phyloP scores from a whole-genome alignment of 2,329 filamentous ascomycete genomes.

The Penicillium griseofulvum region DNA sequence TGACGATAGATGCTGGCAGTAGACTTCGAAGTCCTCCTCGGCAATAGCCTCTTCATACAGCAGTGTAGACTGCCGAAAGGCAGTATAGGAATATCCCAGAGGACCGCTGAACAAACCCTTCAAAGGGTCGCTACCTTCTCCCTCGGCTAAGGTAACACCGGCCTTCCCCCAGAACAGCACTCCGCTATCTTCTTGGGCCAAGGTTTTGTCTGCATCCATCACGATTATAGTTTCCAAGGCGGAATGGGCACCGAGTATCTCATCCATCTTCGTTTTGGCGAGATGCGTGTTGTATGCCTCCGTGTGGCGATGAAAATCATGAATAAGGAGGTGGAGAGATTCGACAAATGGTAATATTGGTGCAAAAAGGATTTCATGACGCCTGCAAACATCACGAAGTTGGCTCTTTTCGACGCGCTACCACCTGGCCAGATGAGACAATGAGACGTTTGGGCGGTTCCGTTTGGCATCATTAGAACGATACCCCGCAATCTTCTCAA shows the following conservation, averaged over 20 bases:
- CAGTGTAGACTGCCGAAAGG: constrained; percentile 56
- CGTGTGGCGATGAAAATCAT: not conserved
- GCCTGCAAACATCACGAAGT: constrained; percentile 46
- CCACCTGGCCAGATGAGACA: constrained; percentile 48
- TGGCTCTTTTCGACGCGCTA: constrained; percentile 46
- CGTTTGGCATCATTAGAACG: constrained; percentile 40
- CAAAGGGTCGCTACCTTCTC: constrained; percentile 29
- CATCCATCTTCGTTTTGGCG: constrained; percentile 29
- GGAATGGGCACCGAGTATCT: constrained; percentile 22
- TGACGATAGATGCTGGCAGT: constrained; percentile 49
- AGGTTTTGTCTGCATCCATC: constrained; percentile 59
- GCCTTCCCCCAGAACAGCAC: constrained; percentile 12
- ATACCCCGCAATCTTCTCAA: constrained; percentile 39
- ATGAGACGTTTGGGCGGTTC: constrained; percentile 34
- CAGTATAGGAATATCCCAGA: constrained; percentile 52
- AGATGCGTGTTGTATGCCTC: not conserved
- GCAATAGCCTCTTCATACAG: constrained; percentile 51
- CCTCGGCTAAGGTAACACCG: constrained; percentile 1
- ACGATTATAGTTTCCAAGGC: constrained; percentile 50
- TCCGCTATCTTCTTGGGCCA: constrained; percentile 40
- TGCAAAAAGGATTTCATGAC: constrained; percentile 50
- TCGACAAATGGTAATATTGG: not conserved
- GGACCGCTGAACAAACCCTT: constrained; percentile 48
- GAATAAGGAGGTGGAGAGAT: not conserved
- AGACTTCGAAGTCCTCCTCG: constrained; percentile 41